Evolutionary conservation across 2,329 filamentous ascomycete genomes (phyloP).

Genomic region (Venturiaceae sp.): DNA sequence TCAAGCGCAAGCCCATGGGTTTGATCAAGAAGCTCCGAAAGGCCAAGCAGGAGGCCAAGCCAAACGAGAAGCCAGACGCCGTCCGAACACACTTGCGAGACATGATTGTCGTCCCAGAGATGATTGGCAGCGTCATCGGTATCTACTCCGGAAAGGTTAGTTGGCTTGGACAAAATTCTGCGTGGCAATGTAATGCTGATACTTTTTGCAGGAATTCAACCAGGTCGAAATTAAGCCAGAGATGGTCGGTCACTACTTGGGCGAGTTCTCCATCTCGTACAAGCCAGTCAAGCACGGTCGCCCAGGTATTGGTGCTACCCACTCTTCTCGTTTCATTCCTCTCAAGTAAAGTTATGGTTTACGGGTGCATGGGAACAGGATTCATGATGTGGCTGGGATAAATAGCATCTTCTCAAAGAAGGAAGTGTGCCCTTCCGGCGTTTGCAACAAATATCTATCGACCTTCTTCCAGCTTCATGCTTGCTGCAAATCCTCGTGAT

Average conservation of each 20-base stretch:
- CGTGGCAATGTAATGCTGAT: not conserved
- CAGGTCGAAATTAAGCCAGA: conserved; percentile 99
- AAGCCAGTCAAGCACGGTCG: conserved; percentile 99
- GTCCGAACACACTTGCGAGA: conserved; percentile 99
- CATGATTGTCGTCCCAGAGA: conserved; percentile 99
- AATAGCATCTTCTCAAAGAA: not conserved
- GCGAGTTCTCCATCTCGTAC: conserved; percentile 99
- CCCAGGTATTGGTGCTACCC: conserved; percentile 99
- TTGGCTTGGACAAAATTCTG: not conserved
- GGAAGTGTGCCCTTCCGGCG: not conserved
- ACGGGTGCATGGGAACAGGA: not conserved
- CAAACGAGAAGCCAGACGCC: conserved; percentile 99
- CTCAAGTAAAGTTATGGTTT: conserved; percentile 64
- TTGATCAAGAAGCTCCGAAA: conserved; percentile 99
- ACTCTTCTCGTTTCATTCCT: conserved; percentile 99
- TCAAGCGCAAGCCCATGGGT: conserved; percentile 99
- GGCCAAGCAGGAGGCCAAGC: conserved; percentile 96
- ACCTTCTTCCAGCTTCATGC: not conserved
- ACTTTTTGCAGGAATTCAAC: conserved; percentile 71
- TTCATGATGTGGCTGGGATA: not conserved
- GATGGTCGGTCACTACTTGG: conserved; percentile 99
- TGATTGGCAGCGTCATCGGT: conserved; percentile 97
- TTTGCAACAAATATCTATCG: not conserved
- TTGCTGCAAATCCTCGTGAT: no score
- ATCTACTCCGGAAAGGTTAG: conserved; percentile 88